Base-by-base conservation (phyloP, 2,329 filamentous ascomycete genomes). In the Fusarium sp. region DNA sequence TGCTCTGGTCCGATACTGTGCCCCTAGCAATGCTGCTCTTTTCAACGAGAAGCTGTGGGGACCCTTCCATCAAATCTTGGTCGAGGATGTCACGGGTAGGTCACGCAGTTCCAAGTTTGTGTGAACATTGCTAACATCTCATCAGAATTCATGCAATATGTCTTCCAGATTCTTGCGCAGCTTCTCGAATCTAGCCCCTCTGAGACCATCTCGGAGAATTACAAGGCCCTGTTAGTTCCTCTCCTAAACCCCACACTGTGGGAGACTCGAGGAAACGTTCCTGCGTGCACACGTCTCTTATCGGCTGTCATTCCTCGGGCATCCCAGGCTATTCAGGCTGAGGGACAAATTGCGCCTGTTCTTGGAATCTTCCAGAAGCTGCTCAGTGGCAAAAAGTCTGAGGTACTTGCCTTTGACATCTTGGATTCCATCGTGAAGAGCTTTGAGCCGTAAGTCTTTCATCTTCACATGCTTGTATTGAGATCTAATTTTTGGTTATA, bases 301-400 rank as follows among this genome's bases (percentile, higher is more conserved):
- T 90, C 92, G 16, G 93, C 94, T 21, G 92, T 98, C 75, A 92
- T 98, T 74, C 91, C 93, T 21, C 92, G 93, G 74, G 93, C 92
- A 31, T 88, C 91, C 7, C 85, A 90, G 63, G 87, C 90, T 46
- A 94, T 99, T 75, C 84, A 93, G 23, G 87, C 90, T 29, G 91
- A 93, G 78, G 93, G 95, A 76, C 94, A 98, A 81, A 82, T 98
- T 44, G 94, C 97, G 79, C 90, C 93, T 7, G 90, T 98, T 54
- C 87, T 99, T n/a, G 94, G 94, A 63, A 96, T 99, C 71, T 99
- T 98, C 86, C 95, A 98, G 81, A 95, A 94, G 78, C 88, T 99
- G 16, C 86, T 98, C 45, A 87, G 88, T 7, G 91, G 89, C 73
- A 97, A 96, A 83, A 91, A 92, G 68, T 95, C 95, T 54, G 96